Evolutionary conservation across 148 eudicot species (phyloP).

Genomic region (Rhododendron ferrugineum): DNA sequence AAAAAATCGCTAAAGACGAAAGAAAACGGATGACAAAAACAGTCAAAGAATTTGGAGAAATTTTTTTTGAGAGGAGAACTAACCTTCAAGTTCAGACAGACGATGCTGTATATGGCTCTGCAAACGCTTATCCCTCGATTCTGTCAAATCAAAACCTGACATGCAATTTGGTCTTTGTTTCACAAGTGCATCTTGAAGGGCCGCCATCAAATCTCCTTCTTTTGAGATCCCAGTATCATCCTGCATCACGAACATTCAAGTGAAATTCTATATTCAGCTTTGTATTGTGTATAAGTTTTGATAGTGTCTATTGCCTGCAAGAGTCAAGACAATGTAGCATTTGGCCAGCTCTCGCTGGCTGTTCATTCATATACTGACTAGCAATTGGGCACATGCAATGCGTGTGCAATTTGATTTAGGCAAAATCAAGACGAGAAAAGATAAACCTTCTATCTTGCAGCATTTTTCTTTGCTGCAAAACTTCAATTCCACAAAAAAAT

Average conservation of each 20-base stretch:
- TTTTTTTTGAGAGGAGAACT: background rate
- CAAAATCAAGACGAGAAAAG: background rate
- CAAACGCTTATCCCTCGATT: constrained; percentile 54
- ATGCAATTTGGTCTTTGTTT: constrained; percentile 62
- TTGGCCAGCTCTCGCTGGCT: background rate
- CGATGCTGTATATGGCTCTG: constrained; percentile 68
- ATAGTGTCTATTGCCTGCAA: background rate
- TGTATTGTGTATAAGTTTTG: background rate
- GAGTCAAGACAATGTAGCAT: background rate
- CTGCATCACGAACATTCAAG: constrained; percentile 28
- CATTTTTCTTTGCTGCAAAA: background rate
- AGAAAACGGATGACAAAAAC: no score
- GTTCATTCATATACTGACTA: no score
- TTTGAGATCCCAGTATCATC: constrained; percentile 36
- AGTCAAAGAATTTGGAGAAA: background rate
- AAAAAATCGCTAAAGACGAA: no score
- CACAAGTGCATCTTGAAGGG: constrained; percentile 77
- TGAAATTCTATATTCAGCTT: background rate
- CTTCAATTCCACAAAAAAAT: background rate
- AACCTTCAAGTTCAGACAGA: constrained; percentile 83
- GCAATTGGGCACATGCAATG: background rate
- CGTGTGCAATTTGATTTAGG: background rate
- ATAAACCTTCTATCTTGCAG: background rate
- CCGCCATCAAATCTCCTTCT: constrained; percentile 67
- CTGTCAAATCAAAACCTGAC: constrained; percentile 50